A percentile compares a stretch with the other conserved stretches of the same genome.
Evolutionary conservation across 805 yeast genomes (phyloP).

Genomic region (Scheffersomyces spartinae): DNA sequence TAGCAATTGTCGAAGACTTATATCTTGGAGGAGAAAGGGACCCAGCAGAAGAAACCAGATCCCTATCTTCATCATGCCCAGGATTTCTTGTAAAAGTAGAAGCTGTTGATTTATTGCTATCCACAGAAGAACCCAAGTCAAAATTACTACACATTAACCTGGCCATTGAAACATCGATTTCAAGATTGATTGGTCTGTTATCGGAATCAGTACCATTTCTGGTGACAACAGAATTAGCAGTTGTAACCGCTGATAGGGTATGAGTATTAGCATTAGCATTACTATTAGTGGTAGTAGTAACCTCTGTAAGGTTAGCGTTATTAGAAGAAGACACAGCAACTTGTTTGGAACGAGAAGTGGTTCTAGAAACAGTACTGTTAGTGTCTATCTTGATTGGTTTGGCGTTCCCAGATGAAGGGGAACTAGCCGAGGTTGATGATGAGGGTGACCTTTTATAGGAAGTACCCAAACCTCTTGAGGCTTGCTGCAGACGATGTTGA

Average conservation of each 20-base stretch:
- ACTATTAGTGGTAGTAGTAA: slow-evolving; percentile 2
- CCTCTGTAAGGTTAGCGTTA: slow-evolving; percentile 2
- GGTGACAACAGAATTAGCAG: slow-evolving; percentile 4
- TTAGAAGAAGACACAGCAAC: too few relatives aligned
- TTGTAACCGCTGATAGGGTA: slow-evolving; percentile 1
- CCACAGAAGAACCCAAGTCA: too few relatives aligned
- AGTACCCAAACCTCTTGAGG: too few relatives aligned
- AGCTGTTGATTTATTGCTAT: background rate
- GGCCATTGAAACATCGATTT: slow-evolving; percentile 38
- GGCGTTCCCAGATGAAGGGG: too few relatives aligned
- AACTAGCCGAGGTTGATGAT: too few relatives aligned
- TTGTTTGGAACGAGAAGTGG: too few relatives aligned
- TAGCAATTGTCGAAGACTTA: slow-evolving; percentile 1
- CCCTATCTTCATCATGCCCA: too few relatives aligned
- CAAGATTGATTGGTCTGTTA: slow-evolving; percentile 21
- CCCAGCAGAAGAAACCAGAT: background rate
- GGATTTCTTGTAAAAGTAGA: background rate
- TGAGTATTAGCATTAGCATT: slow-evolving; percentile 1
- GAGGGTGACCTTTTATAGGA: too few relatives aligned
- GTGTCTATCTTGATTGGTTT: too few relatives aligned
- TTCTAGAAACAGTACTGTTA: too few relatives aligned
- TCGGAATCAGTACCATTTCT: slow-evolving; percentile 6
- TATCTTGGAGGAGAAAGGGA: background rate
- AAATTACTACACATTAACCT: too few relatives aligned
- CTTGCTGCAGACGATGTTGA: slow-evolving; percentile 5